Evolutionary conservation across 345 rosid genomes (phyloP).

Genomic region (Gossypium turneri): DNA sequence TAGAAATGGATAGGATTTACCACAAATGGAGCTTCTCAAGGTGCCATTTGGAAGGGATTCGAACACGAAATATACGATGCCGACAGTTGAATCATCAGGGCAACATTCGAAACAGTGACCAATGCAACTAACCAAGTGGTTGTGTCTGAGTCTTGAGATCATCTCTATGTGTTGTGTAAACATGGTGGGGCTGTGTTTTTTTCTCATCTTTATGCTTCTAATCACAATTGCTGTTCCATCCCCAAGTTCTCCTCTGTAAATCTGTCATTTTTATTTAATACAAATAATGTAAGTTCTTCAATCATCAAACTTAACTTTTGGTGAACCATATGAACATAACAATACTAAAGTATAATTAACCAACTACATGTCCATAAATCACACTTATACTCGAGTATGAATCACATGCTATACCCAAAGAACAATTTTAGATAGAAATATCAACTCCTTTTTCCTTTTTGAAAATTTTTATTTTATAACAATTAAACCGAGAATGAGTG

Average conservation of each 20-base stretch:
- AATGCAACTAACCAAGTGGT: conserved; percentile 50
- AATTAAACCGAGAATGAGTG: too few relatives aligned
- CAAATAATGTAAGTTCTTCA: too few relatives aligned
- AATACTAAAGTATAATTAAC: too few relatives aligned
- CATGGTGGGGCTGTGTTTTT: conserved; percentile 30
- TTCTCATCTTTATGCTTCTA: conserved; percentile 40
- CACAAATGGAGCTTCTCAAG: conserved; percentile 39
- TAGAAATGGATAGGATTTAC: conserved; percentile 16
- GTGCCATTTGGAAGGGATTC: conserved; percentile 42
- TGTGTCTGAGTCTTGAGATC: conserved; percentile 56
- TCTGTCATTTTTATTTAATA: conserved; percentile 24
- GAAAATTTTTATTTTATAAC: too few relatives aligned
- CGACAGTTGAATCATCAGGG: conserved; percentile 35
- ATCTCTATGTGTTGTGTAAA: conserved; percentile 43
- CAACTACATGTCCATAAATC: too few relatives aligned
- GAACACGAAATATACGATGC: conserved; percentile 40
- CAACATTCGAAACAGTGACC: conserved; percentile 55
- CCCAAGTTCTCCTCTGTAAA: conserved; percentile 38
- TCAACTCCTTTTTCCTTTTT: too few relatives aligned
- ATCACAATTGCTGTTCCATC: conserved; percentile 39
- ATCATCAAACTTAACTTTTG: too few relatives aligned
- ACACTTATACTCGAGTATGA: too few relatives aligned
- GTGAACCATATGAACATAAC: too few relatives aligned
- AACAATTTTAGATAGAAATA: too few relatives aligned
- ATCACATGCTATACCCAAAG: too few relatives aligned